Conservation (phyloP, 331 rosid genomes). For the Telfairia occidentalis region DNA sequence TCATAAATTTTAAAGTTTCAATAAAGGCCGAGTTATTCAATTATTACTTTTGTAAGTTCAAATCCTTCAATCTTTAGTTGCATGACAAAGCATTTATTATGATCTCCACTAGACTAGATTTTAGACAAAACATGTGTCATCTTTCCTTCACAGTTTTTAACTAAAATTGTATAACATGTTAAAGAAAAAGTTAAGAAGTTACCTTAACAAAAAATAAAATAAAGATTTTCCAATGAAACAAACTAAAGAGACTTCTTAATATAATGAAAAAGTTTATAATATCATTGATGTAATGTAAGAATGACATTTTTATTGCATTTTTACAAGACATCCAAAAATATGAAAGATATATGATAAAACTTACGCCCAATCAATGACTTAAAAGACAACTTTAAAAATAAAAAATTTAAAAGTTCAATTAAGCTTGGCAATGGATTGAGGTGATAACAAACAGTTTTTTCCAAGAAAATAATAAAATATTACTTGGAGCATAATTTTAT, state of each 20-base stretch:
- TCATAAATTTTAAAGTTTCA: not conserved
- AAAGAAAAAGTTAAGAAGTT: not conserved
- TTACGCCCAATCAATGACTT: not conserved
- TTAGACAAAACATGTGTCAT: not conserved
- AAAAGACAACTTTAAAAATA: not conserved
- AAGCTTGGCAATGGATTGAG: not conserved
- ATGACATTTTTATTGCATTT: not conserved
- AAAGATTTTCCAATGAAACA: not conserved
- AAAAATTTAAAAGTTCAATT: not conserved
- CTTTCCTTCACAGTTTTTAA: not conserved
- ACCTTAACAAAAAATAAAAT: not conserved
- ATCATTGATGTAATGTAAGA: not conserved
- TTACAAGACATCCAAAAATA: not conserved
- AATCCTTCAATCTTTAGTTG: not conserved
- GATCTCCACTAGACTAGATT: not conserved
- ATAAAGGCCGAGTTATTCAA: not conserved
- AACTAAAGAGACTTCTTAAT: not conserved
- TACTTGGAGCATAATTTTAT: not conserved
- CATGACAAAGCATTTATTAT: not conserved
- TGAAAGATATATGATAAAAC: not conserved
- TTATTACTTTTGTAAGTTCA: not conserved
- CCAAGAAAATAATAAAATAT: not conserved
- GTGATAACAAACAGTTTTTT: not conserved
- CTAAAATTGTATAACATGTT: not conserved
- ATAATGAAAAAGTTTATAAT: not conserved